phyloP scores from a whole-genome alignment of 805 yeast species.

The Yamadazyma insecticola region DNA sequence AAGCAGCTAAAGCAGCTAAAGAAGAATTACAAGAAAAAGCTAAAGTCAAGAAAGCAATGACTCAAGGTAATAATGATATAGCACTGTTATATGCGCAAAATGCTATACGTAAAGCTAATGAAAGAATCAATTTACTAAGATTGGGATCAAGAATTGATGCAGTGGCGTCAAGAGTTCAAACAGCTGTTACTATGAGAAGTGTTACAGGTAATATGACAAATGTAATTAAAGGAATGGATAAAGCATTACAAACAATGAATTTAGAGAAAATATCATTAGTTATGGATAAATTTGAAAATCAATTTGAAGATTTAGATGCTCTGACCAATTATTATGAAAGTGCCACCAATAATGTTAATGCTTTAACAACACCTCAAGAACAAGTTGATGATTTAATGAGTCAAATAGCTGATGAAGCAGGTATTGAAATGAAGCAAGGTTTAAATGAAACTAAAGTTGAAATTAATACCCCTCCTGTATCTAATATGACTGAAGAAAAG shows the following conservation, averaged over 20 bases:
- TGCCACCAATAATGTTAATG: slow-evolving; percentile 84
- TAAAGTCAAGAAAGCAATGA: slow-evolving; percentile 83
- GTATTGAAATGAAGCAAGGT: slow-evolving; percentile 84
- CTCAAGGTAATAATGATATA: slow-evolving; percentile 83
- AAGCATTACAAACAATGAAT: slow-evolving; percentile 93
- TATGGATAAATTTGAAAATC: slow-evolving; percentile 96
- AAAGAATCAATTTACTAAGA: slow-evolving; percentile 72
- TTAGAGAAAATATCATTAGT: slow-evolving; percentile 86
- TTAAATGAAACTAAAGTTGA: slow-evolving; percentile 62
- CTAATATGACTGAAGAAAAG: slow-evolving; percentile 54
- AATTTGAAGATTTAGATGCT: slow-evolving; percentile 94
- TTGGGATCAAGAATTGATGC: slow-evolving; percentile 91
- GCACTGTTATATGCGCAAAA: slow-evolving; percentile 94
- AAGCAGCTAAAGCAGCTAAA: slow-evolving; percentile 84
- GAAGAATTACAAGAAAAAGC: slow-evolving; percentile 86
- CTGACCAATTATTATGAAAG: slow-evolving; percentile 89
- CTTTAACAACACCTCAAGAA: slow-evolving; percentile 88
- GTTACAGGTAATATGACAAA: slow-evolving; percentile 92
- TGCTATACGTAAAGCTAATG: slow-evolving; percentile 89
- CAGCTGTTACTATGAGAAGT: slow-evolving; percentile 96
- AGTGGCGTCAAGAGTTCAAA: slow-evolving; percentile 91
- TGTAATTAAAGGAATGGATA: slow-evolving; percentile 94
- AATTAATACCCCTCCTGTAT: slow-evolving; percentile 34
- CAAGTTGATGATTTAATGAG: slow-evolving; percentile 88
- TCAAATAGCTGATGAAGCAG: slow-evolving; percentile 96